These are phyloP conservation scores for Bruguiera sexangula DNA, from an alignment of 345 rosid genomes.

Conservation along the genomic window DNA sequence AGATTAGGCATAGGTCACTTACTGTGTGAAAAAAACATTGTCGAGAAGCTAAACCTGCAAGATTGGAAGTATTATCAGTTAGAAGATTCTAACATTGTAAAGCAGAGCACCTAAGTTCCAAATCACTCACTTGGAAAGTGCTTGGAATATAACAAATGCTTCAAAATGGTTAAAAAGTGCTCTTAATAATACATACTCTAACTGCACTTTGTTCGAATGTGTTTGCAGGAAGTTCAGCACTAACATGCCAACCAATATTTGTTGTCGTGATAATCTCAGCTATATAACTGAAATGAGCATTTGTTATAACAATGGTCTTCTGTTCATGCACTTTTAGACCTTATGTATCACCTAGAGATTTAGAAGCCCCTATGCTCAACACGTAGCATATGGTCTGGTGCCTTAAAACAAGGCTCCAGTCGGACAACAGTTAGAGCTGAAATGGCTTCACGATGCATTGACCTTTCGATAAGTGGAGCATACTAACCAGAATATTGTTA, in stretches of 20 bases:
- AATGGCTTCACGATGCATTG: not conserved
- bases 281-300: not conserved
- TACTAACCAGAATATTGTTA: constrained; percentile 78
- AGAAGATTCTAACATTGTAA: constrained; percentile 7
- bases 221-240: not conserved
- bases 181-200: not conserved
- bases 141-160: not conserved
- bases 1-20: constrained; percentile 32
- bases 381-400: not conserved
- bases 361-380: not conserved
- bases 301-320: not conserved
- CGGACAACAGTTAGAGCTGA: not conserved
- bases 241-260: not conserved
- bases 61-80: constrained; percentile 21
- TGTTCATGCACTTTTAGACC: not conserved
- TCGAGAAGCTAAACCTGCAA: constrained; percentile 99
- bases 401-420: not conserved
- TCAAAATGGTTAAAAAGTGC: not conserved
- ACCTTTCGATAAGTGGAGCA: not conserved
- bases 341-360: not conserved
- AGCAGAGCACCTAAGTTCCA: not conserved
- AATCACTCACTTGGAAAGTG: not conserved
- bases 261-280: not conserved
- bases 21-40: constrained; percentile 97
- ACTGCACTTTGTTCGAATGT: not conserved